Conservation (phyloP, 2,329 filamentous ascomycete genomes). For the Tolypocladium cylindrosporum region DNA sequence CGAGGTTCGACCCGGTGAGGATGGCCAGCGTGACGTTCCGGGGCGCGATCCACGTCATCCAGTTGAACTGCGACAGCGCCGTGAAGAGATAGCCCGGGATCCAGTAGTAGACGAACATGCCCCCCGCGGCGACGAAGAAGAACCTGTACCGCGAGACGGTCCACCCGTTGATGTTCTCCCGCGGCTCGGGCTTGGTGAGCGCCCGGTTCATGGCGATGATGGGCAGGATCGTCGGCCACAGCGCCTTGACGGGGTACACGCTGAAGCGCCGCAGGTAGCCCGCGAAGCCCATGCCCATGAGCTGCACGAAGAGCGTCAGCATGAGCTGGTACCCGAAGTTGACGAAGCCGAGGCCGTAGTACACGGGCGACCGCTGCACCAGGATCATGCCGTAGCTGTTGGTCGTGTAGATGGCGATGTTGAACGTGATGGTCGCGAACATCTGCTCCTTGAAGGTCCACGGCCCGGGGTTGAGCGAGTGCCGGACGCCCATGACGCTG, state of each 20-base stretch:
- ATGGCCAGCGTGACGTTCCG: constrained; percentile 27
- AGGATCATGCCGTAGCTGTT: constrained; percentile 38
- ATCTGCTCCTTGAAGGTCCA: constrained; percentile 52
- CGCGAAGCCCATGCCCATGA: constrained; percentile 45
- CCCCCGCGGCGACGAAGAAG: constrained; percentile 29
- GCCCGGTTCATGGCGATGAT: constrained; percentile 37
- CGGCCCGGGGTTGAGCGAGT: constrained; percentile 40
- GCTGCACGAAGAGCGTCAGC: constrained; percentile 35
- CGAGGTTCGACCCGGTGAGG: constrained; percentile 31
- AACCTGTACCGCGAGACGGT: constrained; percentile 33
- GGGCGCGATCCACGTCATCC: constrained; percentile 46
- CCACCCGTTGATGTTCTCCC: constrained; percentile 20
- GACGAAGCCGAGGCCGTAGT: constrained; percentile 29
- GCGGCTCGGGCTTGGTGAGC: constrained; percentile 22
- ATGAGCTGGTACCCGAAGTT: constrained; percentile 36
- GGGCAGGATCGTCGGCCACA: constrained; percentile 42
- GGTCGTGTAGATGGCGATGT: constrained; percentile 34
- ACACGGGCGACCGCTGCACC: constrained; percentile 34
- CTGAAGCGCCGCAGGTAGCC: constrained; percentile 38
- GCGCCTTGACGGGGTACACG: constrained; percentile 38
- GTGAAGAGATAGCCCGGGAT: constrained; percentile 40
- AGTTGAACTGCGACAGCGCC: constrained; percentile 38
- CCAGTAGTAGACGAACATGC: constrained; percentile 44
- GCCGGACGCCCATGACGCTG: constrained; percentile 27
- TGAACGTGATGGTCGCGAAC: constrained; percentile 49